Conservation (phyloP, 2,329 filamentous ascomycete species). For the Falciphora oryzae region DNA sequence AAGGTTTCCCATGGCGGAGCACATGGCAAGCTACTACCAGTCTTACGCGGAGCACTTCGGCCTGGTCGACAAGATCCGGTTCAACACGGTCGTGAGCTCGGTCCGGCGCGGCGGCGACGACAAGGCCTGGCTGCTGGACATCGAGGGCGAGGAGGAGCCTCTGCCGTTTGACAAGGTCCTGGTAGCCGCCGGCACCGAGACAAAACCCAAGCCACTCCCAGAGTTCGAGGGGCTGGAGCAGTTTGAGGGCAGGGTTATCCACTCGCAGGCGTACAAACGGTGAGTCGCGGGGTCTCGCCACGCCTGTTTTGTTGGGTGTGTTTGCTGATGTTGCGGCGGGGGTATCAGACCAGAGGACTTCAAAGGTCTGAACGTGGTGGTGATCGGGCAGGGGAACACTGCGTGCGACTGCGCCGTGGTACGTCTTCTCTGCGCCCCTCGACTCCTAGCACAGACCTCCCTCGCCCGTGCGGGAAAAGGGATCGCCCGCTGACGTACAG, state of each 20-base stretch:
- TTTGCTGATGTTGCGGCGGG: not conserved
- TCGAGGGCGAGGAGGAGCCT: conserved; percentile 18
- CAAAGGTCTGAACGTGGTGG: conserved; percentile 14
- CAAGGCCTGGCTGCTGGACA: conserved; percentile 23
- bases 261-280: conserved; percentile 15
- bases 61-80: conserved; percentile 19
- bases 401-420: conserved; percentile 14
- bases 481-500: not conserved
- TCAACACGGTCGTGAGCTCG: conserved; percentile 19
- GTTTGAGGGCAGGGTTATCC: conserved; percentile 13
- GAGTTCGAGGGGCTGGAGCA: conserved; percentile 13
- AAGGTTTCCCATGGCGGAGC: conserved; percentile 18
- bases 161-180: conserved; percentile 20
- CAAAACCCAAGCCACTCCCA: conserved; percentile 10
- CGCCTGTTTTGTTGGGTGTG: not conserved
- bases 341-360: conserved; percentile 12
- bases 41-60: conserved; percentile 28
- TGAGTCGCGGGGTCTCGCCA: not conserved
- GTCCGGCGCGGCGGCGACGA: conserved; percentile 17
- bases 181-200: conserved; percentile 14
- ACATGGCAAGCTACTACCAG: conserved; percentile 28
- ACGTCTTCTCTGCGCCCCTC: not conserved
- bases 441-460: not conserved
- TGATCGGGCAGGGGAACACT: conserved; percentile 16
- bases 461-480: too few relatives aligned